phyloP scores from a whole-genome alignment of 441 rosid genomes.

The Gossypium trilobum region DNA sequence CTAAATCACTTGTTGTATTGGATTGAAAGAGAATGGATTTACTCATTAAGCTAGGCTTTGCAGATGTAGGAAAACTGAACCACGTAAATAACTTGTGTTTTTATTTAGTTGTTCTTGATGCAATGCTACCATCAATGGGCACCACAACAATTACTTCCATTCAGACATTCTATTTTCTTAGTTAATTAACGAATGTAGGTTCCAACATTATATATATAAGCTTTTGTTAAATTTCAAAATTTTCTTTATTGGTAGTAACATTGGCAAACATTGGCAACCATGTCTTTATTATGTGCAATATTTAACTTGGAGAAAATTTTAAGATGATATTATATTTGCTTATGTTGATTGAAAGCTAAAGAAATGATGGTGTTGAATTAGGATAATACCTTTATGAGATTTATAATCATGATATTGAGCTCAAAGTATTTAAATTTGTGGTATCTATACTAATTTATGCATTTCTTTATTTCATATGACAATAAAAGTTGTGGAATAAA shows the following conservation, averaged over 20 bases:
- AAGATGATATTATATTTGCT: conserved; percentile 60
- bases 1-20: no score
- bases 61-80: no score
- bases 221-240: background rate
- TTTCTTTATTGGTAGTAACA: background rate
- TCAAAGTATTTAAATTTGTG: conserved; percentile 86
- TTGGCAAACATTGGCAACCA: no score
- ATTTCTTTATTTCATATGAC: background rate
- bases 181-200: no score
- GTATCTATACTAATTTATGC: conserved; percentile 24
- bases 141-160: no score
- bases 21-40: no score
- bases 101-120: no score
- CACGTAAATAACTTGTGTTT: no score
- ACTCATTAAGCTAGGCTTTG: no score
- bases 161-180: no score
- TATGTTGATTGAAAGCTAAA: conserved; percentile 74
- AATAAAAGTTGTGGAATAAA: background rate
- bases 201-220: background rate
- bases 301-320: conserved; percentile 90
- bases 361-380: conserved; percentile 80
- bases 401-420: conserved; percentile 80
- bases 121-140: no score
- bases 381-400: conserved; percentile 85
- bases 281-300: conserved; percentile 32